These are phyloP conservation scores for Cetraspora pellucida DNA, from an alignment of 192 early-diverging fungal genomes.

Conservation along the genomic window DNA sequence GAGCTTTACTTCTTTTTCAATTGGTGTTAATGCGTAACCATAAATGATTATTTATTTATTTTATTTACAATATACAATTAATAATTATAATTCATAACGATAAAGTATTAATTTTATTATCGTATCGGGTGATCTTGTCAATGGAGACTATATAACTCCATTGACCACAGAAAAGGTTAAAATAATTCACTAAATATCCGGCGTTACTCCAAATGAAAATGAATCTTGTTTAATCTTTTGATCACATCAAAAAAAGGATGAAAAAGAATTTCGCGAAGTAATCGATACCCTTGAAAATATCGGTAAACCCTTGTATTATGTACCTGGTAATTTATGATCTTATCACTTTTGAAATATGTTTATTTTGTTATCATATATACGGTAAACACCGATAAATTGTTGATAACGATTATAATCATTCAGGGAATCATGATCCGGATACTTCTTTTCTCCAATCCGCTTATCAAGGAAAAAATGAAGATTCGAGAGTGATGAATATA, in stretches of 20 bases:
- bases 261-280: conserved; percentile 15
- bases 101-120: conserved; percentile 27
- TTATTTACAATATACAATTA: background rate
- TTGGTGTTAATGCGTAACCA: background rate
- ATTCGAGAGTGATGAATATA: background rate
- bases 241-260: background rate
- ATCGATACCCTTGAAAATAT: background rate
- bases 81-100: background rate
- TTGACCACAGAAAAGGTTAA: conserved; percentile 8
- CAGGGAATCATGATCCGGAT: conserved; percentile 29
- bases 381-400: background rate
- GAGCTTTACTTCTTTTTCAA: conserved; percentile 5
- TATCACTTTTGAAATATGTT: background rate
- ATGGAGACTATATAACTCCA: conserved; percentile 6
- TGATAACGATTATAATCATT: background rate
- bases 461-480: background rate
- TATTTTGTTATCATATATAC: too few relatives aligned
- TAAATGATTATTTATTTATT: too few relatives aligned
- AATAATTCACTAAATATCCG: background rate
- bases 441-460: background rate
- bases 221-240: background rate
- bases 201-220: background rate
- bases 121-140: conserved; percentile 23
- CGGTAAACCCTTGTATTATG: conserved; percentile 21
- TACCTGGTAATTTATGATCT: conserved; percentile 24